phyloP scores from a whole-genome alignment of 495 filamentous ascomycete genomes.

The Podospora australis region DNA sequence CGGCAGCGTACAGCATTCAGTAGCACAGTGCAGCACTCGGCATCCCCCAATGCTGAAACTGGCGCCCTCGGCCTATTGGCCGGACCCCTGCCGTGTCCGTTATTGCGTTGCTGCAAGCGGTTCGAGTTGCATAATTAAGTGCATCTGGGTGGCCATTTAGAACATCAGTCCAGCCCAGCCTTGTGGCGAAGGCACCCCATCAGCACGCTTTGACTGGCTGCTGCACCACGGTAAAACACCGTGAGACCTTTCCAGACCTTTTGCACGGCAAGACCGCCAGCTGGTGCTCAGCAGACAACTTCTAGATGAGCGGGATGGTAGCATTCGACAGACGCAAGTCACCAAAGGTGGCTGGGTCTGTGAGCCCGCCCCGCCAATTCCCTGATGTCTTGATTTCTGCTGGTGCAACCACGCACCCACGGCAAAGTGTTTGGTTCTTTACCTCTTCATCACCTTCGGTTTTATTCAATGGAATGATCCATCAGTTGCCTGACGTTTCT shows the following conservation, averaged over 20 bases:
- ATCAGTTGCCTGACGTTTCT: background rate
- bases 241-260: conserved; percentile 13
- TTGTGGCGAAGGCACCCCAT: conserved; percentile 20
- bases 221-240: conserved; percentile 18
- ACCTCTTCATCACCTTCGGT: background rate
- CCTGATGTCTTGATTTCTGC: background rate
- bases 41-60: conserved; percentile 21
- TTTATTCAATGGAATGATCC: background rate
- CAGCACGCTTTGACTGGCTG: conserved; percentile 22
- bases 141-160: conserved; percentile 23
- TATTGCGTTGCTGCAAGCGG: conserved; percentile 20
- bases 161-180: conserved; percentile 21
- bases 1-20: conserved; percentile 8
- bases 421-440: background rate
- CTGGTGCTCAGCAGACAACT: no score
- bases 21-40: no score
- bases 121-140: conserved; percentile 26
- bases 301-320: no score
- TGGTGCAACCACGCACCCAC: background rate
- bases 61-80: conserved; percentile 19
- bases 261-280: no score
- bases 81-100: conserved; percentile 9
- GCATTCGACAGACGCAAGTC: conserved; percentile 6
- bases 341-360: conserved; percentile 7
- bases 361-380: background rate